phyloP scores from a whole-genome alignment of 176 grass and related monocot species.

The Aegilops sharonensis region DNA sequence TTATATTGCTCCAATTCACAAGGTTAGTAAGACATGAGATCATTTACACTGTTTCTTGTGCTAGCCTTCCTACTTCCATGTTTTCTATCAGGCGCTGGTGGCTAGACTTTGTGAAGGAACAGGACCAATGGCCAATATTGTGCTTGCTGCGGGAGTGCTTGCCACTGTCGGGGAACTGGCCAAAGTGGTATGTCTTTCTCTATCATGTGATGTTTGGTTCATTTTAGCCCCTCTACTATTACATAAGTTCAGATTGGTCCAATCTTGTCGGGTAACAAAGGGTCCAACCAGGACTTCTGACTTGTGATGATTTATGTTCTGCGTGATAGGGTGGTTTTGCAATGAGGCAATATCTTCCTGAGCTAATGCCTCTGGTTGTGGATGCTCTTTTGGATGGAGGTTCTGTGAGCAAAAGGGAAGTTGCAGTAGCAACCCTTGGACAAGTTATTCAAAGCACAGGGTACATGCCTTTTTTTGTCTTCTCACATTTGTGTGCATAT shows the following conservation, averaged over 20 bases:
- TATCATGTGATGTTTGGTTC: slow-evolving; percentile 20
- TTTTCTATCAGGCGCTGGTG: slow-evolving; percentile 73
- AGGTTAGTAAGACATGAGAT: slow-evolving; percentile 52
- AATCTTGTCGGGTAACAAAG: not conserved
- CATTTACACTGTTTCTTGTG: slow-evolving; percentile 28
- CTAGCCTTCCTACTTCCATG: slow-evolving; percentile 13
- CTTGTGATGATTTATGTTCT: slow-evolving; percentile 29
- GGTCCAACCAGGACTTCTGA: slow-evolving; percentile 12
- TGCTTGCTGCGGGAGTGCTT: slow-evolving; percentile 83
- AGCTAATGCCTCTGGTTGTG: slow-evolving; percentile 96
- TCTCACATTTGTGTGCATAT: slow-evolving; percentile 10
- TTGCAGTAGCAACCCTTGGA: slow-evolving; percentile 96
- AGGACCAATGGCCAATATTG: slow-evolving; percentile 73
- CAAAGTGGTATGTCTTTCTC: slow-evolving; percentile 75
- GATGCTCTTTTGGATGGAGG: slow-evolving; percentile 95
- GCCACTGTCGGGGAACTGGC: slow-evolving; percentile 97
- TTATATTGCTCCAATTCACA: slow-evolving; percentile 97
- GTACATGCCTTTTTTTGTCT: slow-evolving; percentile 41
- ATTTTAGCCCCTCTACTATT: slow-evolving; percentile 20
- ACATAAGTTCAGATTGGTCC: not conserved
- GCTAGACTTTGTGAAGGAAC: slow-evolving; percentile 80
- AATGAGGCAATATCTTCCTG: slow-evolving; percentile 95
- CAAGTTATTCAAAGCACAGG: slow-evolving; percentile 99
- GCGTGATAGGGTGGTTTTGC: slow-evolving; percentile 82
- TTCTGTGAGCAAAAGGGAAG: slow-evolving; percentile 86